These are phyloP conservation scores for Nyctanthes arbortristis DNA, from an alignment of 257 asterid genomes.

Conservation along the genomic window DNA sequence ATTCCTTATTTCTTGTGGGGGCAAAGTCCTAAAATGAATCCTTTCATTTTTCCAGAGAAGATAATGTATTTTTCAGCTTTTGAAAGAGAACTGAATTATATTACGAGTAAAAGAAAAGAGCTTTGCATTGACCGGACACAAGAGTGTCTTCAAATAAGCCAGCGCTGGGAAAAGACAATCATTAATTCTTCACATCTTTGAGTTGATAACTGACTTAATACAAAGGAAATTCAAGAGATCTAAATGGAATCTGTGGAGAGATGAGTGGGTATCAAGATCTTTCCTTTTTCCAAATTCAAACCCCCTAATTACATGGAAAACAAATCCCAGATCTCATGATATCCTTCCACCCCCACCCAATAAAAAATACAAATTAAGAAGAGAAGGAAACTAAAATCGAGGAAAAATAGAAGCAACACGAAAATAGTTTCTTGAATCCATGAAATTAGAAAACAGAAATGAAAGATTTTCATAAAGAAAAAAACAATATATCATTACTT, in stretches of 20 bases:
- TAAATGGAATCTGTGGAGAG: conserved; percentile 7
- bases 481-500: too few relatives aligned
- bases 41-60: conserved; percentile 31
- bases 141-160: conserved; percentile 22
- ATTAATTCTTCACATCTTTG: conserved; percentile 14
- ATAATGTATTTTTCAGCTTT: conserved; percentile 7
- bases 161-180: background rate
- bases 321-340: background rate
- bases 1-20: too few relatives aligned
- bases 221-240: conserved; percentile 8
- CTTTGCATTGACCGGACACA: conserved; percentile 34
- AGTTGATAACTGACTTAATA: background rate
- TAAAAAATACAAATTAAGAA: background rate
- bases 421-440: background rate
- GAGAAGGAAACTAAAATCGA: background rate
- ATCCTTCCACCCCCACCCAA: background rate
- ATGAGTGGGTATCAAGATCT: too few relatives aligned
- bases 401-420: background rate
- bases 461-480: too few relatives aligned
- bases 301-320: conserved; percentile 19
- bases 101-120: conserved; percentile 13
- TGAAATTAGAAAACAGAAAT: too few relatives aligned
- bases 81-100: background rate
- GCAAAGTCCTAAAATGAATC: background rate
- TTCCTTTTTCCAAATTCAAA: conserved; percentile 5